Percentiles rank a stretch among this genome's conserved stretches.
These are phyloP conservation scores for Voacanga thouarsii DNA, from an alignment of 257 asterid genomes.

Conservation along the genomic window DNA sequence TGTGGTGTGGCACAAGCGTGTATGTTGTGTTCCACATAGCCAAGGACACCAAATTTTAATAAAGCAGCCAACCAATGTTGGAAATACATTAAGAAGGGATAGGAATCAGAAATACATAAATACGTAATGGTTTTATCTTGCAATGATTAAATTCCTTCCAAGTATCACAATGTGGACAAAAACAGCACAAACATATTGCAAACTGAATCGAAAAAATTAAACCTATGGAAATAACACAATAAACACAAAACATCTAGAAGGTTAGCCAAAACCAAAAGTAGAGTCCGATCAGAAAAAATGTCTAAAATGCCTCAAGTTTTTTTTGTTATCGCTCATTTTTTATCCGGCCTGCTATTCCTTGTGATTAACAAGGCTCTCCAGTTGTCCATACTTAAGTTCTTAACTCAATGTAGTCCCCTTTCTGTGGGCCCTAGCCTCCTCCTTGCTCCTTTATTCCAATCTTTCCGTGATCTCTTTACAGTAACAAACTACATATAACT, in stretches of 20 bases:
- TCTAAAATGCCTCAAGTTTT: neutral
- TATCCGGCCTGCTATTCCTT: neutral
- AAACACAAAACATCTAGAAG: neutral
- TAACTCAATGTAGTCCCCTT: neutral
- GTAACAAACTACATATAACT: neutral
- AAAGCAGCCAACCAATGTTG: neutral
- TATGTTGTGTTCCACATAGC: neutral
- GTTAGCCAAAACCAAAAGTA: neutral
- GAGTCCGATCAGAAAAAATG: neutral
- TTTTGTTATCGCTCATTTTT: neutral
- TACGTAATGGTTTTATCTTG: neutral
- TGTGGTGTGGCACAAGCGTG: no score
- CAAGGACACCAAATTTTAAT: neutral
- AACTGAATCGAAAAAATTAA: neutral
- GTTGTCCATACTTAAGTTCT: neutral
- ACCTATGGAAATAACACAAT: neutral
- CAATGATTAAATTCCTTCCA: neutral
- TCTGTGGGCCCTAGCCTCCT: neutral
- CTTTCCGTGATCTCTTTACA: neutral
- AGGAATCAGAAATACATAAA: neutral
- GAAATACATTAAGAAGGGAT: neutral
- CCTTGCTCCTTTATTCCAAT: neutral
- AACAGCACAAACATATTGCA: neutral
- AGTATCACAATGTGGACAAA: no score
- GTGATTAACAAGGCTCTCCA: neutral